Evolutionary conservation across 225 moss, liverwort and hornwort genomes (phyloP).

Genomic region (Marchantia polymorpha): DNA sequence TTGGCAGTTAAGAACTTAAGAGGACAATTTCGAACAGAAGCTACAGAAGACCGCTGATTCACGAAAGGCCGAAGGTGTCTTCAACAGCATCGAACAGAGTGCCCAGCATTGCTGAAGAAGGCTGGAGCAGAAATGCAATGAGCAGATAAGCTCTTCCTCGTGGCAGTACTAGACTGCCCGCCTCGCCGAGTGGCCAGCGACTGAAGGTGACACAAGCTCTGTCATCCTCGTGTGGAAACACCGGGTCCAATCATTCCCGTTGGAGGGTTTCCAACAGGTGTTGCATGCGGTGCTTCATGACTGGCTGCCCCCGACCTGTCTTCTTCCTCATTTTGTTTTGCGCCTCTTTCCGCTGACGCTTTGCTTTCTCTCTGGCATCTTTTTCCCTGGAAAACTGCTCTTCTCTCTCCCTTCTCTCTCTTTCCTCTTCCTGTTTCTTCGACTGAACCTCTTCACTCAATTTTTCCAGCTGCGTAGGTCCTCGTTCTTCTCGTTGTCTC

Average conservation of each 20-base stretch:
- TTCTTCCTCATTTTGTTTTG: conserved; percentile 67
- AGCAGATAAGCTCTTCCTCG: neutral
- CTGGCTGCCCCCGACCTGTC: conserved; percentile 69
- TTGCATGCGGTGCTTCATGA: conserved; percentile 89
- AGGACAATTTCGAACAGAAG: too few relatives aligned
- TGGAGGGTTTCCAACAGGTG: conserved; percentile 68
- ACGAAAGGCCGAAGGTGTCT: too few relatives aligned
- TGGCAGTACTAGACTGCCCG: neutral
- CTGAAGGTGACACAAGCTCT: neutral
- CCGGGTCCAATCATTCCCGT: conserved; percentile 14
- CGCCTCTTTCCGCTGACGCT: conserved; percentile 54
- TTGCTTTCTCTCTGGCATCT: conserved; percentile 49
- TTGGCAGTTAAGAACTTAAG: too few relatives aligned
- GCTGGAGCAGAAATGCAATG: neutral
- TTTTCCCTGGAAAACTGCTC: conserved; percentile 52
- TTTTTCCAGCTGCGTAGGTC: conserved; percentile 54
- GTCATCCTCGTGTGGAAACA: neutral
- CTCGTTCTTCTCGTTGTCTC: conserved; percentile 30
- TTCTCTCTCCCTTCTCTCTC: conserved; percentile 42
- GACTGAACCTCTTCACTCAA: conserved; percentile 49
- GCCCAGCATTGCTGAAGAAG: neutral
- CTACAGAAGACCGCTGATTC: too few relatives aligned
- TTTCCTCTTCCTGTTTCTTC: conserved; percentile 60
- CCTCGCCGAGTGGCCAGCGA: too few relatives aligned
- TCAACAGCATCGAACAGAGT: neutral